A percentile compares a stretch with the other conserved stretches of the same genome.
These are phyloP conservation scores for Linaria vulgaris DNA, from an alignment of 257 asterid species.

Conservation along the genomic window DNA sequence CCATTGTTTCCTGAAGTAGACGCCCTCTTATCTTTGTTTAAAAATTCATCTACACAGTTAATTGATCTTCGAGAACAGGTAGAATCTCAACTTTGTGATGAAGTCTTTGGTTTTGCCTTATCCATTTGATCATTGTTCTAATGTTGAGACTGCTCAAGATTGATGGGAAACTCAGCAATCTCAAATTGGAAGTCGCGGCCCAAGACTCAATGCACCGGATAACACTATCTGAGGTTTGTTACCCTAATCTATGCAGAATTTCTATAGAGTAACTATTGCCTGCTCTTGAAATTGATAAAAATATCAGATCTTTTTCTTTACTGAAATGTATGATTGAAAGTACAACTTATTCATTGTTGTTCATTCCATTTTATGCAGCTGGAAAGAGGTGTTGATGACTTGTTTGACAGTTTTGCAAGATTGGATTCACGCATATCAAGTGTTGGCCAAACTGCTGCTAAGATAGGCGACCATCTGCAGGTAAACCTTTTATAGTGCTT, in stretches of 20 bases:
- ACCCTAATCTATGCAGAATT: background rate
- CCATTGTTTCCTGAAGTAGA: conserved; percentile 95
- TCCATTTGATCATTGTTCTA: conserved; percentile 27
- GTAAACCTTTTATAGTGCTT: conserved; percentile 38
- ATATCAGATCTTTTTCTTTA: conserved; percentile 6
- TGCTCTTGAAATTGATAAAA: conserved; percentile 6
- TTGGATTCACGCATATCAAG: conserved; percentile 96
- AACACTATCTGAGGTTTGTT: conserved; percentile 87
- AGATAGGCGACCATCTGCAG: conserved; percentile 98
- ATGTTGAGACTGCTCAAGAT: conserved; percentile 46
- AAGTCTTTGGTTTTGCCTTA: conserved; percentile 12
- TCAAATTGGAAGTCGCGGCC: conserved; percentile 73
- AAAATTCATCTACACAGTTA: conserved; percentile 78
- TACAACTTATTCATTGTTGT: conserved; percentile 18
- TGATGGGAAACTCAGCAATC: conserved; percentile 81
- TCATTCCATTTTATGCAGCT: conserved; percentile 57
- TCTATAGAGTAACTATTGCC: conserved; percentile 9
- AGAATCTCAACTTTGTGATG: background rate
- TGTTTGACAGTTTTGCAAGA: conserved; percentile 91
- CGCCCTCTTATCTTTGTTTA: conserved; percentile 77
- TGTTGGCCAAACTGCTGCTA: conserved; percentile 99
- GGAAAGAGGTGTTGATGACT: conserved; percentile 98
- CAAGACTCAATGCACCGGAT: conserved; percentile 92
- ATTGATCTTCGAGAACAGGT: conserved; percentile 91
- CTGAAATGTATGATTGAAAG: conserved; percentile 16